Base-by-base conservation (phyloP, 331 rosid species). In the Malus hybrid region DNA sequence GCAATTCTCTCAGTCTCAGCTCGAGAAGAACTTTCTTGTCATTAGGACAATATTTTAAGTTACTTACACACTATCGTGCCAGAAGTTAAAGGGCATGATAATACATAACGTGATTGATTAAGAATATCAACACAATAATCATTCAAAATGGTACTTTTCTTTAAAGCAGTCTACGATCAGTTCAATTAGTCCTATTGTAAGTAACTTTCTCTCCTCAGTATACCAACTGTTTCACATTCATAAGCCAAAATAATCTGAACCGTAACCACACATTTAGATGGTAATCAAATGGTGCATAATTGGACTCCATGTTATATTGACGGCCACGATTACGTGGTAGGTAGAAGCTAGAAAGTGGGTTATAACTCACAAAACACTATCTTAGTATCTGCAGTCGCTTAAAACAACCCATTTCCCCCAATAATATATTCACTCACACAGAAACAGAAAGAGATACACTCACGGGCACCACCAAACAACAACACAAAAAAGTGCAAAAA, bases 401-500 rank as follows among this genome's bases (percentile, higher is more conserved):
- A 28, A 80, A 64, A 32, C 71, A 77, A 66, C 66, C 73, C 75
- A 58, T 20, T 63, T 65, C 63, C 82, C 73, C 71, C 11, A 64
- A 64, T 82, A 84, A 87, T 81, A 86, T 78, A 75, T 74, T 77
- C 79, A 83, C 46, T 82, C 87, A 75, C 85, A 78, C 86, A 75
- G 82, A 82, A 82, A 87, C 86, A 85, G 83, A 75, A 76, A 77
- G 66, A 72, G 78, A 81, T 75, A 68, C 66, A 50, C 87, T 91
- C 91, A 89, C 90, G 93, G 88, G 96, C 91, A 80, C 56, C 80
- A 77, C 84, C 86, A 88, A 84, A 75, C 81, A 72, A 80, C 72
- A 83, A 78, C 57, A 3, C 52, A 80, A 75, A 78, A 84, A 72
- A 80, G 76, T 42, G 77, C 83, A 76, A 67, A 57, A 68, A 7